Base-by-base conservation (phyloP, 345 rosid species). In the Lepidium sativum region DNA sequence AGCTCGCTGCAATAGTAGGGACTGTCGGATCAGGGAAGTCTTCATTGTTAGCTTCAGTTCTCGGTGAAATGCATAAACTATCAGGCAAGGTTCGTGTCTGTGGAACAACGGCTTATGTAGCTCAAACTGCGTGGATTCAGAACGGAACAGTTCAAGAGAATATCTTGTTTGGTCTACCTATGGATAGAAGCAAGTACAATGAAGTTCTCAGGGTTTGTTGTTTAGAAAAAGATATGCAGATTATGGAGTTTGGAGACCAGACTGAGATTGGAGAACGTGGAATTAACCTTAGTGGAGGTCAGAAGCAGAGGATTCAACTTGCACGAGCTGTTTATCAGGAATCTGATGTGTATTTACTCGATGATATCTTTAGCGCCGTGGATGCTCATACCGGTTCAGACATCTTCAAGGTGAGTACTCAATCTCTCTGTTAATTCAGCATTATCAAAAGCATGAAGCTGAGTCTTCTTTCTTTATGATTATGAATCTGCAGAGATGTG, bases 241-340 rank as follows among this genome's bases (percentile, higher is more conserved):
- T 86, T 87, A 89, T 92, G 98, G 97, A 92, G 71, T 82, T 60
- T 65, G 97, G 98, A 35, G 98, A 92, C 57, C 91, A 89, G 75
- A 89, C 98, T 12, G 98, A 89, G 80, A 92, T 92, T 1, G 98
- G 98, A 4, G 98, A 92, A 76, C 92, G 97, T 0, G 97, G 98
- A 31, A 92, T 92, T 71, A 89, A 92, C 80, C 96, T 89, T 67
- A 92, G 98, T 23, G 98, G 98, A 4, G 97, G 98, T 12, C 98
- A 92, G 81, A 92, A 92, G 78, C 98, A 92, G 80, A 83, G 59
- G 29, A 25, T 25, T 25, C 29, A 25, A 25, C 29, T 25, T 25
- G 29, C 29, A 4, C 29, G 96, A 59, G 96, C 98, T 9, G 98
- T 92, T 66, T 92, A 89, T 78, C 97, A 89, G 71, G 97, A 92